These are phyloP conservation scores for Nasturtium officinale DNA, from an alignment of 345 rosid species.

Conservation along the genomic window DNA sequence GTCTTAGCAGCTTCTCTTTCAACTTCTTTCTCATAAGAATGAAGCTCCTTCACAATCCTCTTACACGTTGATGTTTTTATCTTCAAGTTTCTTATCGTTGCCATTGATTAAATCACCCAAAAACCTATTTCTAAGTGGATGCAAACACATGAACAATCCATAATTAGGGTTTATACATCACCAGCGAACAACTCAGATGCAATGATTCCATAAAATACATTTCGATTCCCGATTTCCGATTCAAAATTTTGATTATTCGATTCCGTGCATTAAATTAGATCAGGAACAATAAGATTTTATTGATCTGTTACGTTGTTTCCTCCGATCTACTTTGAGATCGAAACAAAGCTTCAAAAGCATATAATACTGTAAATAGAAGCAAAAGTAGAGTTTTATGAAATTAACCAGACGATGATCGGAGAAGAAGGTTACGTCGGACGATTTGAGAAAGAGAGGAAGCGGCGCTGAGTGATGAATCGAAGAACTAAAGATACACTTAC, in stretches of 20 bases:
- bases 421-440: not conserved
- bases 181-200: not conserved
- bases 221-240: not conserved
- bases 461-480: too few species aligned
- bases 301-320: not conserved
- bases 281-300: not conserved
- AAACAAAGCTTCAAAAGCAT: not conserved
- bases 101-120: slow-evolving; percentile 44
- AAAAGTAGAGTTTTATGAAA: not conserved
- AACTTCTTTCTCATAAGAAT: slow-evolving; percentile 91
- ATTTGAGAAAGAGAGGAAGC: not conserved
- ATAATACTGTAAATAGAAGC: not conserved
- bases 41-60: slow-evolving; percentile 79
- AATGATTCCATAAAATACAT: slow-evolving; percentile 7
- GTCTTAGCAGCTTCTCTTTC: slow-evolving; percentile 90
- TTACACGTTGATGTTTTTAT: slow-evolving; percentile 82
- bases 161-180: slow-evolving; percentile 3
- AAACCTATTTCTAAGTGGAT: not conserved
- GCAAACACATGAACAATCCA: not conserved
- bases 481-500: too few species aligned
- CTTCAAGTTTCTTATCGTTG: slow-evolving; percentile 69
- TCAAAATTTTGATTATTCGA: not conserved
- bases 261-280: not conserved
- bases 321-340: slow-evolving; percentile 6
- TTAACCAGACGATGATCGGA: slow-evolving; percentile 22